Evolutionary conservation across 176 grass and related monocot species (phyloP).

Genomic region (Musa itinerans): DNA sequence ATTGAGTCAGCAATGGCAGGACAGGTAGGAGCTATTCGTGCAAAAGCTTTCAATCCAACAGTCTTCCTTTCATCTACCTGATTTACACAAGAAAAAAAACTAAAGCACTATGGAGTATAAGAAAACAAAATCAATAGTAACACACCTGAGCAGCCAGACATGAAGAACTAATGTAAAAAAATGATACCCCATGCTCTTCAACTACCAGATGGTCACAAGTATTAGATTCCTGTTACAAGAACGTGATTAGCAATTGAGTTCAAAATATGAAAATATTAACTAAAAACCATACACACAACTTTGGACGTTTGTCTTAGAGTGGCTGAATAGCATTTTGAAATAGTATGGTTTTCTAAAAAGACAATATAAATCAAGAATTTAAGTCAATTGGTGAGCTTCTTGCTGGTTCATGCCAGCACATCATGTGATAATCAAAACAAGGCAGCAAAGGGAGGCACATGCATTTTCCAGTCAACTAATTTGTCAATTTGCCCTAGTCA

Average conservation of each 20-base stretch:
- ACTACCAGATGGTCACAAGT: conserved; percentile 20
- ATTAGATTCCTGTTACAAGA: conserved; percentile 35
- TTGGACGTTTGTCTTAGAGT: no score
- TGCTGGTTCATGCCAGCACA: no score
- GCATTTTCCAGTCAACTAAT: background rate
- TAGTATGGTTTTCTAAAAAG: background rate
- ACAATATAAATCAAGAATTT: background rate
- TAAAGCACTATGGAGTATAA: background rate
- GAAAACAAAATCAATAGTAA: background rate
- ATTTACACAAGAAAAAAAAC: background rate
- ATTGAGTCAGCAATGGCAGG: conserved; percentile 67
- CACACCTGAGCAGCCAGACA: conserved; percentile 14
- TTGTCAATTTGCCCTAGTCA: background rate
- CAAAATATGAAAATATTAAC: background rate
- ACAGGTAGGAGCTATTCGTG: conserved; percentile 69
- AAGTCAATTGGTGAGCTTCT: no score
- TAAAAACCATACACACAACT: background rate
- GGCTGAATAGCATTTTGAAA: background rate
- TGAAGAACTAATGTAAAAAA: conserved; percentile 69
- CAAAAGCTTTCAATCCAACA: conserved; percentile 62
- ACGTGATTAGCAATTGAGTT: background rate
- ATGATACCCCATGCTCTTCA: conserved; percentile 55
- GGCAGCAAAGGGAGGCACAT: background rate
- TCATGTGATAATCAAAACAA: conserved; percentile 4
- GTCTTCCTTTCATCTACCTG: conserved; percentile 72